These are phyloP conservation scores for Solanum stenotomum DNA, from an alignment of 257 asterid species.

Conservation along the genomic window DNA sequence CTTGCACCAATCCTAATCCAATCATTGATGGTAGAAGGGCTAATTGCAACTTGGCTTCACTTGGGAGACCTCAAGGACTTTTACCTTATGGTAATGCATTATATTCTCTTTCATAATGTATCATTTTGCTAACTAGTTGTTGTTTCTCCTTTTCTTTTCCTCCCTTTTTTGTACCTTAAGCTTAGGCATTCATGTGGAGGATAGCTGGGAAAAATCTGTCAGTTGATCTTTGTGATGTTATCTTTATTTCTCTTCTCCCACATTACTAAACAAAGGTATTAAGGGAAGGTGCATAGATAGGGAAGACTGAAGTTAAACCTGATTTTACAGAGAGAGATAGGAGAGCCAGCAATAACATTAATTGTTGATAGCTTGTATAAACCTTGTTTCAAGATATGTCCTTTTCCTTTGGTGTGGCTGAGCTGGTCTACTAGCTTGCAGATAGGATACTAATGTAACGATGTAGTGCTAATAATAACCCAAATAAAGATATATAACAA, in stretches of 20 bases:
- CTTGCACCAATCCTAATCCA: conserved; percentile 31
- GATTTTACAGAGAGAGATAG: neutral
- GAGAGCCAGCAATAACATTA: neutral
- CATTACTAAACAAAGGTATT: neutral
- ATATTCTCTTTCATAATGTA: neutral
- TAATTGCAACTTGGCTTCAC: conserved; percentile 31
- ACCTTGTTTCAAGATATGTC: neutral
- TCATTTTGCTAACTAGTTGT: neutral
- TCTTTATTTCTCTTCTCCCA: neutral
- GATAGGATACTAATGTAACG: neutral
- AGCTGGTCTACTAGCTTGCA: neutral
- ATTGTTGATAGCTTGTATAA: neutral
- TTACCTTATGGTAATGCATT: conserved; percentile 15
- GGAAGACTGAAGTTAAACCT: neutral
- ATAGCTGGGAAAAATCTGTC: neutral
- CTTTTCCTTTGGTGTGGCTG: neutral
- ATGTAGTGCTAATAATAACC: neutral
- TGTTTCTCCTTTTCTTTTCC: neutral
- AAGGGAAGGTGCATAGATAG: neutral
- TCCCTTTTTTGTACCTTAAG: neutral
- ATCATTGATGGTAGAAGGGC: conserved; percentile 32
- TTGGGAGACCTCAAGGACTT: conserved; percentile 19
- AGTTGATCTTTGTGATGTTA: neutral
- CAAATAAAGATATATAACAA: no score
- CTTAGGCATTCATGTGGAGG: neutral